Evolutionary conservation across 139 green algal genomes (phyloP), one percentile per base, ranked within the genome.

Genomic region (Klebsormidium nitens): DNA sequence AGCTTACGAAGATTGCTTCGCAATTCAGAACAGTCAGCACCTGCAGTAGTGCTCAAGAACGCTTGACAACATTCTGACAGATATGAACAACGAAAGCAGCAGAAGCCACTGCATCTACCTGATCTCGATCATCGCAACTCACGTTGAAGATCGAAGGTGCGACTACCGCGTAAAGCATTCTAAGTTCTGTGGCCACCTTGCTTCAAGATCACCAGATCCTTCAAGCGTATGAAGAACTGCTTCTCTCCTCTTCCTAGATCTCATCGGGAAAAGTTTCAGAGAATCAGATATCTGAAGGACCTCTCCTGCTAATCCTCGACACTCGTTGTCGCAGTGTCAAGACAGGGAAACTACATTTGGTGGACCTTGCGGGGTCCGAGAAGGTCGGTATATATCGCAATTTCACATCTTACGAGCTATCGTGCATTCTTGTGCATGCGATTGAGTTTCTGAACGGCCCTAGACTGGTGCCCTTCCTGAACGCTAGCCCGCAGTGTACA

Each of bases 361-460:
- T 78, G 42, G 74, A 81, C 55, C 69, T 81, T 17, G 74, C 74
- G 34, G 74, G 74, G 5, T 75, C 59, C 6, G 74, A 81, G 71
- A 81, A 77, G 42, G 57, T 75, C 23, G 23, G n/a, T n/a, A n/a
- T n/a, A n/a, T n/a, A n/a, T n/a, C n/a, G n/a, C 42, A 50, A 50
- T 50, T 50, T 11, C 42, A 50, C 11, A 11, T 11, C 42, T 50
- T 11, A 11, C 11, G 42, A n/a, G n/a, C n/a, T n/a, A n/a, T n/a
- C n/a, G n/a, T n/a, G n/a, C n/a, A n/a, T n/a, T n/a, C n/a, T n/a
- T n/a, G n/a, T n/a, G n/a, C n/a, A n/a, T n/a, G n/a, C n/a, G n/a
- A n/a, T n/a, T n/a, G n/a, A n/a, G n/a, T n/a, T n/a, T n/a, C n/a
- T n/a, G n/a, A n/a, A n/a, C n/a, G n/a, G n/a, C n/a, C n/a, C n/a